Percentiles rank a stretch among this genome's conserved stretches.
These are phyloP conservation scores for Aspergillus vadensis DNA, from an alignment of 2,329 filamentous ascomycete genomes.

Conservation along the genomic window DNA sequence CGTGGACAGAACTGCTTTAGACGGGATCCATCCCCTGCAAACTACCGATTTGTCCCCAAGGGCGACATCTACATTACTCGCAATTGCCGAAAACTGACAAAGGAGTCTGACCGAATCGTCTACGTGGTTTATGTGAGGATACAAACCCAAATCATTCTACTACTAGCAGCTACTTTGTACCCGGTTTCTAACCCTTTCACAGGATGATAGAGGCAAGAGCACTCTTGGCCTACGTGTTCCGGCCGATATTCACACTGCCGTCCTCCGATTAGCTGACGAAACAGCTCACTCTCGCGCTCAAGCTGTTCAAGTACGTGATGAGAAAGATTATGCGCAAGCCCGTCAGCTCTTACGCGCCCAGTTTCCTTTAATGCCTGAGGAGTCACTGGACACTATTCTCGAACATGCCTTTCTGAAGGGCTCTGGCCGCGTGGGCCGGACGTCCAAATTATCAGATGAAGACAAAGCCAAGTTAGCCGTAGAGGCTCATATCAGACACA, in stretches of 20 bases:
- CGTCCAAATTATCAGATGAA: conserved; percentile 34
- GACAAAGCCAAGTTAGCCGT: conserved; percentile 43
- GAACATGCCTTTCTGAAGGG: conserved; percentile 45
- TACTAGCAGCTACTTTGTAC: not conserved
- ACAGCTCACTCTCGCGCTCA: conserved; percentile 45
- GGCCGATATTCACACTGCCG: conserved; percentile 38
- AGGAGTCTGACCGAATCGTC: conserved; percentile 32
- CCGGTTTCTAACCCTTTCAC: conserved; percentile 5
- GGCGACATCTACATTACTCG: conserved; percentile 49
- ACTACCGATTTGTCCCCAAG: conserved; percentile 45
- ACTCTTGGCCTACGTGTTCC: conserved; percentile 50
- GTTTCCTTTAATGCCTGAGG: conserved; percentile 43
- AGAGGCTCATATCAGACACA: conserved; percentile 48
- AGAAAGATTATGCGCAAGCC: conserved; percentile 30
- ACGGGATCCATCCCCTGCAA: conserved; percentile 28
- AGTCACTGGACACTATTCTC: conserved; percentile 36
- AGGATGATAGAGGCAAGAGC: conserved; percentile 34
- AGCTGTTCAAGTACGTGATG: conserved; percentile 42
- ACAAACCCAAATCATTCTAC: too few relatives aligned
- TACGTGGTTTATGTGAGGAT: conserved; percentile 43
- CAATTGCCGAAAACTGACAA: conserved; percentile 42
- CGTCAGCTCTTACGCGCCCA: conserved; percentile 30
- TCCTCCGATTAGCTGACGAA: conserved; percentile 40
- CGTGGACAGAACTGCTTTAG: conserved; percentile 35
- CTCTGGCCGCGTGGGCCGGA: conserved; percentile 45